Evolutionary conservation across 1,139 yeast species (phyloP), one percentile per base, ranked within the genome.

Genomic region (Suhomyces taliae): DNA sequence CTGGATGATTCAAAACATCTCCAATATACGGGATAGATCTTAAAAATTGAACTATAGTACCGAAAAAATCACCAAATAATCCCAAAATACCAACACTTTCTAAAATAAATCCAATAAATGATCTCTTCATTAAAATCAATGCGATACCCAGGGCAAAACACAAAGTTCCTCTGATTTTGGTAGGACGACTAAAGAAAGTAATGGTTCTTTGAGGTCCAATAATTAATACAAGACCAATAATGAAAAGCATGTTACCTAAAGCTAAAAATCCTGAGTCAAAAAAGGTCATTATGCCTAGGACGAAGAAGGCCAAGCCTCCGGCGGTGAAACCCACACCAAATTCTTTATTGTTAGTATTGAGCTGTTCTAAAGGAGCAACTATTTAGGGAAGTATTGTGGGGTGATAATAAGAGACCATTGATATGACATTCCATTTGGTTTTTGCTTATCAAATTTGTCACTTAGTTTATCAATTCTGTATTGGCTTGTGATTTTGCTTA

Each of bases 291-390:
- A 93, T 78, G 10, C 99, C 99, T 35, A 91, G 73, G 8, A 89
- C 64, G 66, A 93, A 87, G 64, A 90, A 86, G 40, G 88, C 66
- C 48, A 86, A 79, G 50, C 93, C 97, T 27, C 87, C 88, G 27
- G 96, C 91, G 11, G 97, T 89, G 74, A 91, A 87, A 8, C 90
- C 97, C 27, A 90, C 97, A 31, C 99, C 99, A 60, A 85, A 85
- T 67, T 90, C 96, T 89, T 55, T 6, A 10, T 19, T 19, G 46
- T 44, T 44, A 44, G 46, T 44, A 31, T 36, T 42, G 26, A 31
- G 8, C 9, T 14, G 7, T 29, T 5, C 24, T 14, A 11, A 6
- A 7, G 4, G 36, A 11, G 15, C 6, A 34, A 34, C 36, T n/a
- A 9, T 8, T 34, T 1, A 19, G 6, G 24, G 4, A 19, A 19